Base-by-base conservation (phyloP, 768 basidiomycete species). In the Suillus plorans region DNA sequence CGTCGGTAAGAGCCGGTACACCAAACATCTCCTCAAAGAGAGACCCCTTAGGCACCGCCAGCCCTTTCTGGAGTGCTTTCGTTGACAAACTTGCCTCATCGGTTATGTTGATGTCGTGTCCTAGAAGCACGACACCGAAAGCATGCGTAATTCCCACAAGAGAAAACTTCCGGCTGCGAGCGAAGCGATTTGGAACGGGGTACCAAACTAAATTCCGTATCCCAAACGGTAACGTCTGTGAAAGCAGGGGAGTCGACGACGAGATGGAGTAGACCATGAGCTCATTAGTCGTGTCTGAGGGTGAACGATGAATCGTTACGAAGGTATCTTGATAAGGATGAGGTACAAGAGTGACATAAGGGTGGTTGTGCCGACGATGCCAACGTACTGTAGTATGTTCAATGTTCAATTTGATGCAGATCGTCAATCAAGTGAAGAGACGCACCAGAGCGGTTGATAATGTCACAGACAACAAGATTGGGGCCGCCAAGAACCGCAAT, bases 11-110 rank as follows among this genome's bases (percentile, higher is more conserved):
- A 3, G 90, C 90, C 52, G 92, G 86, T 64, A 85, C 80, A 45
- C 95, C 95, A 72, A 97, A 97, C 71, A 96, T 92, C 71, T 96
- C 94, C 74, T 94, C 90, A 78, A 96, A 94, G 8, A 97, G 79
- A 9, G 92, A 90, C 64, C 82, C 79, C 66, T 71, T 80, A 28
- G 74, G 73, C 68, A 80, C 68, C 67, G 70, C 63, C 71, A 72
- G 44, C 64, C 65, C 25, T 70, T 71, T 57, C 73, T 71, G 59
- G 64, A 72, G 63, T 82, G 77, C 80, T 42, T 73, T 79, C 22
- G 83, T 77, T 16, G 77, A 74, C 4, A 78, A 70, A 22, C 81
- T 82, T 47, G 84, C 82, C 14, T 81, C 81, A 57, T 80, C 76
- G 1, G 77, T 73, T 25, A 76, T 70, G 28, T 73, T 71, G 25